phyloP scores from a whole-genome alignment of 2,329 filamentous ascomycete genomes.

The Xylariaceae sp. region DNA sequence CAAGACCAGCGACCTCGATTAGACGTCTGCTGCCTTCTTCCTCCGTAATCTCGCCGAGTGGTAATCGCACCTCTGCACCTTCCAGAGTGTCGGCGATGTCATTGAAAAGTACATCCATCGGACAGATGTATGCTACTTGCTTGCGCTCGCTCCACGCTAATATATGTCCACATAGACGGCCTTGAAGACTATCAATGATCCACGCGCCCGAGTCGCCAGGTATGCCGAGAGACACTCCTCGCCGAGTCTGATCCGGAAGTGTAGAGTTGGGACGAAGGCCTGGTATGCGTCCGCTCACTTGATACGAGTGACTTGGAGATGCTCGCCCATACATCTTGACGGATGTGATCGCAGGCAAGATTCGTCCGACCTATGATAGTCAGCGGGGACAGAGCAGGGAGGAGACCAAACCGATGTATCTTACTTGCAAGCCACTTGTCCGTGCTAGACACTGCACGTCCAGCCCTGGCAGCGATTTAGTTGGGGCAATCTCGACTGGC shows the following conservation, averaged over 20 bases:
- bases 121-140: constrained; percentile 84
- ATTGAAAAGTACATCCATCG: constrained; percentile 84
- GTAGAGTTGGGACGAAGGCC: constrained; percentile 17
- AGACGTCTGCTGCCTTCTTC: constrained; percentile 28
- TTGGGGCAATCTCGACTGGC: constrained; percentile 57
- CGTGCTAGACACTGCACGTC: constrained; percentile 85
- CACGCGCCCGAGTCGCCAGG: constrained; percentile 92
- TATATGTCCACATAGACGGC: constrained; percentile 82
- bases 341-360: constrained; percentile 72
- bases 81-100: constrained; percentile 79
- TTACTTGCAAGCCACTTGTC: constrained; percentile 67
- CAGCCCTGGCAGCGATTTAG: constrained; percentile 63
- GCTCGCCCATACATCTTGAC: constrained; percentile 84
- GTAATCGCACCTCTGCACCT: constrained; percentile 66
- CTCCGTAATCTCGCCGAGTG: constrained; percentile 47
- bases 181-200: constrained; percentile 78
- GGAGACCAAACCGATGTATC: neutral
- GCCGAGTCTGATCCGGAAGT: constrained; percentile 15
- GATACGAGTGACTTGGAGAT: constrained; percentile 71
- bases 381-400: neutral
- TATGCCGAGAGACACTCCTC: constrained; percentile 51
- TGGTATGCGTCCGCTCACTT: constrained; percentile 44
- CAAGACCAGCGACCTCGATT: constrained; percentile 23
- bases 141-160: constrained; percentile 81
- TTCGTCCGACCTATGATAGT: constrained; percentile 58